Evolutionary conservation across 1,284 basidiomycete species (phyloP).

Genomic region (Tremellales sp.): DNA sequence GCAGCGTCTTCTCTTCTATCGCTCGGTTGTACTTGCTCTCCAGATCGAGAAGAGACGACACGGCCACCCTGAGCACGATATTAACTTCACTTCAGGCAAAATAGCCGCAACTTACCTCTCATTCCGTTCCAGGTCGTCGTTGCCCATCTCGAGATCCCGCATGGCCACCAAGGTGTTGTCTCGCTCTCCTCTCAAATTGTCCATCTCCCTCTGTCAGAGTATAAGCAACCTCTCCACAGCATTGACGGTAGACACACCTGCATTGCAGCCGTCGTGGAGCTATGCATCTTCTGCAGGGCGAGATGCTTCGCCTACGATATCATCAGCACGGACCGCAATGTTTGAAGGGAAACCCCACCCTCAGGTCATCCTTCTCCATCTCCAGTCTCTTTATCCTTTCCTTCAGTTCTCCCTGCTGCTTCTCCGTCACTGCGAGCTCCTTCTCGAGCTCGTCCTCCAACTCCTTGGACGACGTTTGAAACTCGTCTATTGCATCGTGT

Average conservation of each 20-base stretch:
- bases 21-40: slow-evolving; percentile 87
- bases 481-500: slow-evolving; percentile 59
- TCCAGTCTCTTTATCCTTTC: slow-evolving; percentile 70
- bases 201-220: slow-evolving; percentile 75
- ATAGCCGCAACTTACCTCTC: slow-evolving; percentile 57
- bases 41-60: slow-evolving; percentile 84
- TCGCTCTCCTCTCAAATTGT: slow-evolving; percentile 68
- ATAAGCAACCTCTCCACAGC: slow-evolving; percentile 44
- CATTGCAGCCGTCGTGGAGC: slow-evolving; percentile 62
- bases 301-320: slow-evolving; percentile 81
- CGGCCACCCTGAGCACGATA: slow-evolving; percentile 58
- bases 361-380: slow-evolving; percentile 84
- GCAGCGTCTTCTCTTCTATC: slow-evolving; percentile 91
- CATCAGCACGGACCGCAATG: too few species aligned
- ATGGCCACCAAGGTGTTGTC: slow-evolving; percentile 75
- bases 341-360: slow-evolving; percentile 61
- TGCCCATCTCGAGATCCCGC: slow-evolving; percentile 89
- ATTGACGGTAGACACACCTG: slow-evolving; percentile 46
- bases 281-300: slow-evolving; percentile 81
- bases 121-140: slow-evolving; percentile 89
- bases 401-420: slow-evolving; percentile 74
- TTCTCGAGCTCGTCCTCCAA: slow-evolving; percentile 88
- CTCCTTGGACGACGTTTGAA: slow-evolving; percentile 84
- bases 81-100: neutral
- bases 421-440: slow-evolving; percentile 82